Evolutionary conservation across 495 filamentous ascomycete species (phyloP), one percentile per base, ranked within the genome.

Genomic region (Coniosporium apollinis): DNA sequence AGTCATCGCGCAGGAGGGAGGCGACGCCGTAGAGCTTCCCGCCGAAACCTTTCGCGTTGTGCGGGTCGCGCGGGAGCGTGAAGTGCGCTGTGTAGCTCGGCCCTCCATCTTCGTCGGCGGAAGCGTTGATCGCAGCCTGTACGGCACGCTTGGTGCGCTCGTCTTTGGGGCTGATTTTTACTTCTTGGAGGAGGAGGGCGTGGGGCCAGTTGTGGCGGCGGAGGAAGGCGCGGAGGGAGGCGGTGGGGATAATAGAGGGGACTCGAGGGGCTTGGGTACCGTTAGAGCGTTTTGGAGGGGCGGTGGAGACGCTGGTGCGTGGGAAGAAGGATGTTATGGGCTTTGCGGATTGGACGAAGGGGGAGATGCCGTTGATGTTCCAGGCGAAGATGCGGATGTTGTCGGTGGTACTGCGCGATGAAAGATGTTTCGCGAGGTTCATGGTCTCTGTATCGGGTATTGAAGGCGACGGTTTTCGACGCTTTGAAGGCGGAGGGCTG

Each of bases 11-110:
- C 0, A 69, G 33, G 30, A 70, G 49, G 19, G 55, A 57, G 16
- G 53, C 61, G 7, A 72, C 65, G 33, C 67, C 67, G 38, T 72
- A 63, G 4, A 70, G 46, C 32, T 55, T 66, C 1, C 65, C 53
- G 5, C 56, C 49, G 22, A 65, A 67, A 5, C 60, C 61, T 2
- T 42, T 54, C 5, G 56, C 65, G 36, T 70, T 70, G 48, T 57
- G 39, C 29, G 43, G 54, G 41, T 71, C 67, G 2, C 41, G 39
- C 1, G 67, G 66, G 2, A 71, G 49, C 24, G 45, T 51, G 44
- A 63, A 54, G 30, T 62, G 43, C 0, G 52, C 47, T 0, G 50
- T 48, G 43, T 70, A 71, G n/a, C 46, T 44, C 10, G 52, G 49
- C 10, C 42, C 45, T 5, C 32, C 28, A 19, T 28, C 25, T 14